phyloP scores from a whole-genome alignment of 2,329 filamentous ascomycete species.

The Aspergillus calidoustus region DNA sequence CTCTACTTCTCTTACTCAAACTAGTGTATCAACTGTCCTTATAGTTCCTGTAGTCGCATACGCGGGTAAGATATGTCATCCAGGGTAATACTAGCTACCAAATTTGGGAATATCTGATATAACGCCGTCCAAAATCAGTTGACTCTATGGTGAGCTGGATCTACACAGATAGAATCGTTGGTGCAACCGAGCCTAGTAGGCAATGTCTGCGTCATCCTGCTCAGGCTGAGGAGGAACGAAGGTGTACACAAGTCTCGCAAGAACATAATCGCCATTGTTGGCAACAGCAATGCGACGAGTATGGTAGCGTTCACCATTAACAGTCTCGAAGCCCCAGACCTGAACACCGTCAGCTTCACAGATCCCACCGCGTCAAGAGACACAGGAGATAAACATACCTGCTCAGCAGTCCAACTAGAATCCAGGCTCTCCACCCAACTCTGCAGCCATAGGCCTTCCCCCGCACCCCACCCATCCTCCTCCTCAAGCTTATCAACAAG shows the following conservation, averaged over 20 bases:
- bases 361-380: background rate
- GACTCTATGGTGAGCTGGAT: background rate
- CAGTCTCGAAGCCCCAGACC: conserved; percentile 53
- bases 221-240: conserved; percentile 27
- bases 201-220: conserved; percentile 5
- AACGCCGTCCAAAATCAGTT: background rate
- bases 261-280: conserved; percentile 41
- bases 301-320: conserved; percentile 48
- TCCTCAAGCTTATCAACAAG: conserved; percentile 56
- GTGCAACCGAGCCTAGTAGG: conserved; percentile 4
- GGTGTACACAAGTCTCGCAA: conserved; percentile 48
- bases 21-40: background rate
- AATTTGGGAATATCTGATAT: background rate
- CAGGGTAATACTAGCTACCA: background rate
- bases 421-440: conserved; percentile 55
- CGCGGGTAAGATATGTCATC: background rate
- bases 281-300: conserved; percentile 48
- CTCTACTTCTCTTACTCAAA: background rate
- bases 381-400: conserved; percentile 41
- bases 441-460: conserved; percentile 53
- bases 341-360: conserved; percentile 21
- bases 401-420: conserved; percentile 59
- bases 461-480: conserved; percentile 46
- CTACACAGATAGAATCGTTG: background rate
- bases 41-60: background rate